Base-by-base conservation (phyloP, 1,284 basidiomycete genomes). In the Abortiporus biennis region DNA sequence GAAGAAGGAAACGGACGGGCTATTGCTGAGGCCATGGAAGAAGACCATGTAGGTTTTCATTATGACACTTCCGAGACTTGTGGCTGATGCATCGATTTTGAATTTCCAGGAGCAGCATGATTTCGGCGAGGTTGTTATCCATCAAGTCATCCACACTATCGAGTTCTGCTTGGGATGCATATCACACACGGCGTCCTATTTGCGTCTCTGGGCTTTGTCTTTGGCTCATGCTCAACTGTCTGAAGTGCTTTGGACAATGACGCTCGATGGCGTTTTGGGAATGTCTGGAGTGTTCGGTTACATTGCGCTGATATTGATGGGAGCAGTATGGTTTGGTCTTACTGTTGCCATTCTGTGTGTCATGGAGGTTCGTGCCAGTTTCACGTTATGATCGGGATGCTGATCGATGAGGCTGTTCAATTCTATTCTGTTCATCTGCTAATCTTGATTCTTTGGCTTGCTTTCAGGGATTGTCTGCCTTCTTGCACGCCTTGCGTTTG, bases 141-240 rank as follows among this genome's bases (percentile, higher is more conserved):
- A 99, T 68, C 95, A 98, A 64, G 75, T 96, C 50, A 99, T 99
- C 57, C 93, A 95, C 66, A 96, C 94, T 20, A 97, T 97, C 65
- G 96, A 99, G 69, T 99, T 98, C 72, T 98, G 95, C 61, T 79
- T 99, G 29, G 84, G 94, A 16, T 97, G 95, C 66, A 97, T 99
- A 61, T 99, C 96, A 51, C 97, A 99, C 68, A 99, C 96, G 2
- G 96, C 95, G 6, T 98, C 94, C 17, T 99, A 99, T 68, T 83
- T 99, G 40, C 95, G 95, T 67, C 76, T 99, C 29, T 99, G 95
- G 95, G 96, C 96, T 17, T 76, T 99, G 6, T 99, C 96, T 23
- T 78, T 99, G 38, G 95, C 95, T 6, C 95, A 99, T 67, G 93
- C 96, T 11, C 96, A 99, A 67, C 74, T 99, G 19, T 95, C 92